phyloP scores from a whole-genome alignment of 2,329 filamentous ascomycete genomes.

The Diaporthe ilicicola region DNA sequence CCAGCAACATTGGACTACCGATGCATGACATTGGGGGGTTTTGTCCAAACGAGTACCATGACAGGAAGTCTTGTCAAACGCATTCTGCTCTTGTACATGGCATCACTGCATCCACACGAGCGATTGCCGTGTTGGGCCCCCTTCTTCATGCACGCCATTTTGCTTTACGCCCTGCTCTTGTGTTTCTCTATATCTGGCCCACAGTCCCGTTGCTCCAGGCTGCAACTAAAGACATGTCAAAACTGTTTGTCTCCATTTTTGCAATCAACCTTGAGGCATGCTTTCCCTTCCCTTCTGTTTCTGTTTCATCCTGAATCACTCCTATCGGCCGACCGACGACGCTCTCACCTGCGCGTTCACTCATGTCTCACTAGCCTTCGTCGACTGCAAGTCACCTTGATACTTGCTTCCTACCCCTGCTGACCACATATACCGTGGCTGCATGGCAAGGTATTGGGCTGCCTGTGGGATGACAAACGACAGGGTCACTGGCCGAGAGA shows the following conservation, averaged over 20 bases:
- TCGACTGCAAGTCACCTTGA: not conserved
- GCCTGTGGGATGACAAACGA: slow-evolving; percentile 5
- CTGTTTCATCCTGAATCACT: slow-evolving; percentile 20
- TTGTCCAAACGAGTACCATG: slow-evolving; percentile 24
- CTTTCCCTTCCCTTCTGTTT: slow-evolving; percentile 4
- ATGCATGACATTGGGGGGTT: slow-evolving; percentile 14
- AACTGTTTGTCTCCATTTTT: not conserved
- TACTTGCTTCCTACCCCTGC: not conserved
- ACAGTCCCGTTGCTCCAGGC: not conserved
- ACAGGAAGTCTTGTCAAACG: slow-evolving; percentile 24
- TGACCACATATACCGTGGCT: not conserved
- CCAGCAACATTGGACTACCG: not conserved
- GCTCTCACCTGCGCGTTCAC: not conserved
- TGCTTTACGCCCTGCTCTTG: not conserved
- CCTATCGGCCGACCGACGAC: not conserved
- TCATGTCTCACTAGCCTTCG: slow-evolving; percentile 4
- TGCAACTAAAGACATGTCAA: not conserved
- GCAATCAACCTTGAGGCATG: not conserved
- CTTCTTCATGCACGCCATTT: slow-evolving; percentile 36
- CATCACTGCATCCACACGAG: slow-evolving; percentile 28
- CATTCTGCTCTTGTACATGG: slow-evolving; percentile 26
- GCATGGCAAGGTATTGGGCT: not conserved
- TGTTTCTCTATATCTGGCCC: slow-evolving; percentile 27
- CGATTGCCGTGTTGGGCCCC: slow-evolving; percentile 33
- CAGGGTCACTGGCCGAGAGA: not conserved